Conservation (phyloP, 2,329 filamentous ascomycete genomes). For the Pseudogymnoascus sp. region DNA sequence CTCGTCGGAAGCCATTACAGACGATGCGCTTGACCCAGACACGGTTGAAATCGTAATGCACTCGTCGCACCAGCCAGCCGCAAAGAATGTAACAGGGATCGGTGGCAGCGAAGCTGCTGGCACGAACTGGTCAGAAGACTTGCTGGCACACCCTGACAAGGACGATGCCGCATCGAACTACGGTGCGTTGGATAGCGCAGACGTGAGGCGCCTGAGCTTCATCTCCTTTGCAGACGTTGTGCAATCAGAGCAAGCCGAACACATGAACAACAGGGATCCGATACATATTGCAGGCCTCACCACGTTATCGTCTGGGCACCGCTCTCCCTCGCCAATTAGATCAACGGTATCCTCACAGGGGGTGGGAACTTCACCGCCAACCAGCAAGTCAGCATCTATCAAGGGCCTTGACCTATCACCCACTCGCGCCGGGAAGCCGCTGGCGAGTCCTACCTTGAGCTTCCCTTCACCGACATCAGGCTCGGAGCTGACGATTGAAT, state of each 20-base stretch:
- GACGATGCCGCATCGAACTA: conserved; percentile 66
- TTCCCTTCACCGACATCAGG: conserved; percentile 45
- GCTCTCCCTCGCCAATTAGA: conserved; percentile 73
- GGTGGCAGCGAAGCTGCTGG: conserved; percentile 32
- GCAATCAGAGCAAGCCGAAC: conserved; percentile 68
- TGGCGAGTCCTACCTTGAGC: conserved; percentile 57
- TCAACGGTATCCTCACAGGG: conserved; percentile 71
- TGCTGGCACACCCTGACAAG: conserved; percentile 45
- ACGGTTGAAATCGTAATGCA: conserved; percentile 90
- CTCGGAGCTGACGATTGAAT: conserved; percentile 81
- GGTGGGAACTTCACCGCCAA: conserved; percentile 62
- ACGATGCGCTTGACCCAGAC: conserved; percentile 76
- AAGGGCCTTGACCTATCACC: conserved; percentile 69
- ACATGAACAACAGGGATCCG: conserved; percentile 58
- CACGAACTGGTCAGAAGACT: conserved; percentile 32
- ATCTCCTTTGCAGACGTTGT: conserved; percentile 97
- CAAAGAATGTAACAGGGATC: conserved; percentile 54
- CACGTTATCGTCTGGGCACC: conserved; percentile 50
- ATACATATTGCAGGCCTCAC: conserved; percentile 63
- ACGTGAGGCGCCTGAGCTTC: conserved; percentile 81
- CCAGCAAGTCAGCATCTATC: conserved; percentile 67
- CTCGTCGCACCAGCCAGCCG: conserved; percentile 71
- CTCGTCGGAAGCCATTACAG: conserved; percentile 85
- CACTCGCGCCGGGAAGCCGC: conserved; percentile 42
- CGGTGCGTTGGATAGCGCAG: conserved; percentile 67